Percentiles rank a stretch among this genome's conserved stretches.
Conservation (phyloP, 2,329 filamentous ascomycete genomes). For the Aureobasidium melanogenum region DNA sequence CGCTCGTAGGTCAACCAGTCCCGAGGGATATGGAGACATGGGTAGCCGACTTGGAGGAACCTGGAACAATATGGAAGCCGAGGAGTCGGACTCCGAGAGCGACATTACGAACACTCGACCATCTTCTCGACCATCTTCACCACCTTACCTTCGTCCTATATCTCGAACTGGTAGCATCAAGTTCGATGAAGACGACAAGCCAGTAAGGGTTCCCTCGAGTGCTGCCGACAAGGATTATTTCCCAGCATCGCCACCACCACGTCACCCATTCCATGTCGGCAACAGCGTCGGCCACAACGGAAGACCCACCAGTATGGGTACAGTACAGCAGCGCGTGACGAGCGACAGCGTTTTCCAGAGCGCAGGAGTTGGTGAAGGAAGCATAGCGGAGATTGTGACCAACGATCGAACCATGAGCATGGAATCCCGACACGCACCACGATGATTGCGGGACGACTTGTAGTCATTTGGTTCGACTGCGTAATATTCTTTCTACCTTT, state of each 20-base stretch:
- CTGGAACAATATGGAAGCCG: conserved; percentile 12
- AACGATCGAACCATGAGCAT: conserved; percentile 12
- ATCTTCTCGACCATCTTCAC: conserved; percentile 3
- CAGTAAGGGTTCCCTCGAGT: not conserved
- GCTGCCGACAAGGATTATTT: conserved; percentile 7
- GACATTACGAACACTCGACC: not conserved
- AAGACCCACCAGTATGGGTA: conserved; percentile 14
- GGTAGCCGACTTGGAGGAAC: conserved; percentile 13
- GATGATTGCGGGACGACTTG: not conserved
- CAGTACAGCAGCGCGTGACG: conserved; percentile 13
- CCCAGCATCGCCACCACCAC: not conserved
- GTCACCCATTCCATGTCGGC: not conserved
- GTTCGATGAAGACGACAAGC: not conserved
- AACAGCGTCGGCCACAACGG: not conserved
- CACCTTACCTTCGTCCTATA: conserved; percentile 13
- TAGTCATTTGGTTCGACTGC: not conserved
- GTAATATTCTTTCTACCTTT: not conserved
- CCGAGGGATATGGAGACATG: conserved; percentile 8
- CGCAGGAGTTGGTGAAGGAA: conserved; percentile 11
- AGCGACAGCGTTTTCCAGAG: conserved; percentile 14
- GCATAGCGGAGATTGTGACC: conserved; percentile 12
- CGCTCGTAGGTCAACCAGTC: conserved; percentile 1
- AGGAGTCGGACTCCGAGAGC: conserved; percentile 5
- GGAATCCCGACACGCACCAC: not conserved
- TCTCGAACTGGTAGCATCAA: conserved; percentile 13